A percentile compares a stretch with the other conserved stretches of the same genome.
Conservation (phyloP, 129 eudicot species). For the Flaveria sonorensis region DNA sequence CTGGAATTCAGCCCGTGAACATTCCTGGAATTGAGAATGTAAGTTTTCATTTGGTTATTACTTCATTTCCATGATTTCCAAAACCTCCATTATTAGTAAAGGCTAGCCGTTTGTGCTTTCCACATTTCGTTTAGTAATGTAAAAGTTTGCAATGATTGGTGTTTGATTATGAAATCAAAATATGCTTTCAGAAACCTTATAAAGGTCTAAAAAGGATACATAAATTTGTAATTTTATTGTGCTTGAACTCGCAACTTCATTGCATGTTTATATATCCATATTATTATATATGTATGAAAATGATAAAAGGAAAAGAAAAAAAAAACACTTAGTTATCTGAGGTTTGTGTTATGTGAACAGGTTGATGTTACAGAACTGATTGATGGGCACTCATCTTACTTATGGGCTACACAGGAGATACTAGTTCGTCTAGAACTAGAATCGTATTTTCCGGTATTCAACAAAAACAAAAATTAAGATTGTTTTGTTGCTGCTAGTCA, state of each 20-base stretch:
- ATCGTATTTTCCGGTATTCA: constrained; percentile 70
- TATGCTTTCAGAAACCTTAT: no score
- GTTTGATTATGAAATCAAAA: no score
- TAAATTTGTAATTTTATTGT: no score
- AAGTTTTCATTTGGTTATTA: constrained; percentile 30
- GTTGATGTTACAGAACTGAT: constrained; percentile 86
- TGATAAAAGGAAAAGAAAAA: neutral
- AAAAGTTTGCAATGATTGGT: no score
- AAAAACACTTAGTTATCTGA: neutral
- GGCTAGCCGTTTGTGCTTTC: neutral
- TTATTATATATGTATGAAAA: no score
- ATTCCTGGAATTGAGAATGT: constrained; percentile 96
- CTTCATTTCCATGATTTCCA: neutral
- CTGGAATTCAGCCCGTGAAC: constrained; percentile 85
- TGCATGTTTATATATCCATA: no score
- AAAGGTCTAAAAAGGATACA: no score
- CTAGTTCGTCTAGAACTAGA: constrained; percentile 83
- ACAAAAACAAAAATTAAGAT: constrained; percentile 30
- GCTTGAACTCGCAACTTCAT: no score
- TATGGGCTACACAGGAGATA: constrained; percentile 81
- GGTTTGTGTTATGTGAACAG: constrained; percentile 42
- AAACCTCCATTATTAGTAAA: neutral
- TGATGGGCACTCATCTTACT: constrained; percentile 92
- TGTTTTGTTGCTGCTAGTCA: constrained; percentile 2
- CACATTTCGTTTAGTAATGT: neutral